These are phyloP conservation scores for Pulveroboletus sp. DNA, from an alignment of 1,284 basidiomycete species.

Conservation along the genomic window DNA sequence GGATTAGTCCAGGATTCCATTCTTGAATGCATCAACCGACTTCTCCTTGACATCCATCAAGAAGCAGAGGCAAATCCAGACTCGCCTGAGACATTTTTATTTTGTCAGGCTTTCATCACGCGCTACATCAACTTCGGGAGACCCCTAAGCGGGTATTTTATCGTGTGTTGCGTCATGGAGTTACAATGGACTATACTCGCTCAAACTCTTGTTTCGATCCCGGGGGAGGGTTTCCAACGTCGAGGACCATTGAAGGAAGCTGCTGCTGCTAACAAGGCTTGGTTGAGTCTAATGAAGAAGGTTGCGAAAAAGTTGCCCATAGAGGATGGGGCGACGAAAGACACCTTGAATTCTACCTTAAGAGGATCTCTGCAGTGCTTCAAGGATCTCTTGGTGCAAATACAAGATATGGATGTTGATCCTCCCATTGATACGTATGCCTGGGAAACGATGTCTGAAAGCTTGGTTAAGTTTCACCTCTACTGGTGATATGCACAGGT, in stretches of 20 bases:
- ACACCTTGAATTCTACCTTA: slow-evolving; percentile 50
- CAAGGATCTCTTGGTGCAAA: slow-evolving; percentile 69
- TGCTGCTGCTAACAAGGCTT: slow-evolving; percentile 79
- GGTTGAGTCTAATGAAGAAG: slow-evolving; percentile 65
- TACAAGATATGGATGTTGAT: slow-evolving; percentile 77
- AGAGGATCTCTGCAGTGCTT: slow-evolving; percentile 71
- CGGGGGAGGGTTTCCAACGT: slow-evolving; percentile 28
- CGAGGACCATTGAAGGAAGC: slow-evolving; percentile 58
- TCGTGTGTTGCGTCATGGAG: slow-evolving; percentile 84
- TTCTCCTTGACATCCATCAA: slow-evolving; percentile 62
- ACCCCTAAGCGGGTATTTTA: slow-evolving; percentile 85
- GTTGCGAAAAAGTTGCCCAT: slow-evolving; percentile 43
- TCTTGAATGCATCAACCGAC: slow-evolving; percentile 68
- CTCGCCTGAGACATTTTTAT: slow-evolving; percentile 40
- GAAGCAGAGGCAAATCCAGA: slow-evolving; percentile 44
- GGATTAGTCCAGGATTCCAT: slow-evolving; percentile 59
- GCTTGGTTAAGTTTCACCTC: slow-evolving; percentile 51
- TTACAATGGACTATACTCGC: slow-evolving; percentile 82
- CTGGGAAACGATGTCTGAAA: slow-evolving; percentile 86
- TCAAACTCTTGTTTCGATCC: slow-evolving; percentile 63
- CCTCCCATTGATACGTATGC: slow-evolving; percentile 81
- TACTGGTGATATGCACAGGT: background rate
- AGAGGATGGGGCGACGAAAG: slow-evolving; percentile 41
- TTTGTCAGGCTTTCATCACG: slow-evolving; percentile 71
- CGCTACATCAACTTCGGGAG: slow-evolving; percentile 76